phyloP scores from a whole-genome alignment of 805 yeast genomes.

The Pichia cabralensis region DNA sequence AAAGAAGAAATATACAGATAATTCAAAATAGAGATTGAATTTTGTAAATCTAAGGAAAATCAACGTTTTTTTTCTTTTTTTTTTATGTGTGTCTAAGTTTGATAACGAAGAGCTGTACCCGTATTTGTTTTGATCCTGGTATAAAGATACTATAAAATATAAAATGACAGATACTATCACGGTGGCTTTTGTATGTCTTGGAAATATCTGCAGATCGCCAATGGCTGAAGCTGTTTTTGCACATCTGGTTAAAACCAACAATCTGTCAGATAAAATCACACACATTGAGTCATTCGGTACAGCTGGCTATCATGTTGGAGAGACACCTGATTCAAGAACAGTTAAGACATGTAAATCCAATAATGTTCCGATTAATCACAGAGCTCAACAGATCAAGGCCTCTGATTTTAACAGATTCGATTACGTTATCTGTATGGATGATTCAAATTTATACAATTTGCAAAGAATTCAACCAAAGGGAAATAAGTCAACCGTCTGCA shows the following conservation, averaged over 20 bases:
- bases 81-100: too few relatives aligned
- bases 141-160: too few relatives aligned
- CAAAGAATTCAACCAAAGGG: conserved; percentile 42
- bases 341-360: conserved; percentile 56
- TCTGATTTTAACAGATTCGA: conserved; percentile 50
- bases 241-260: conserved; percentile 46
- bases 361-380: conserved; percentile 65
- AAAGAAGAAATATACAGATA: too few relatives aligned
- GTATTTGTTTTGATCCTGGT: too few relatives aligned
- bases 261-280: conserved; percentile 34
- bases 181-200: conserved; percentile 86
- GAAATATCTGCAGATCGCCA: conserved; percentile 92
- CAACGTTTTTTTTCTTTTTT: too few relatives aligned
- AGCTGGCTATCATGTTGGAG: conserved; percentile 76
- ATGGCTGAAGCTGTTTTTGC: conserved; percentile 94
- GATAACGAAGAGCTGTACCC: too few relatives aligned
- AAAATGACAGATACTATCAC: conserved; percentile 11
- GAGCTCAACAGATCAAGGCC: conserved; percentile 56
- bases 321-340: conserved; percentile 70
- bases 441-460: conserved; percentile 44
- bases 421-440: conserved; percentile 65
- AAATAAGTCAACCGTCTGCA: conserved; percentile 37
- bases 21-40: too few relatives aligned
- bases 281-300: conserved; percentile 85
- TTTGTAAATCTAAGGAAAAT: too few relatives aligned